These are phyloP conservation scores for Podosphaera xanthii DNA, from an alignment of 2,329 filamentous ascomycete genomes.

Conservation along the genomic window DNA sequence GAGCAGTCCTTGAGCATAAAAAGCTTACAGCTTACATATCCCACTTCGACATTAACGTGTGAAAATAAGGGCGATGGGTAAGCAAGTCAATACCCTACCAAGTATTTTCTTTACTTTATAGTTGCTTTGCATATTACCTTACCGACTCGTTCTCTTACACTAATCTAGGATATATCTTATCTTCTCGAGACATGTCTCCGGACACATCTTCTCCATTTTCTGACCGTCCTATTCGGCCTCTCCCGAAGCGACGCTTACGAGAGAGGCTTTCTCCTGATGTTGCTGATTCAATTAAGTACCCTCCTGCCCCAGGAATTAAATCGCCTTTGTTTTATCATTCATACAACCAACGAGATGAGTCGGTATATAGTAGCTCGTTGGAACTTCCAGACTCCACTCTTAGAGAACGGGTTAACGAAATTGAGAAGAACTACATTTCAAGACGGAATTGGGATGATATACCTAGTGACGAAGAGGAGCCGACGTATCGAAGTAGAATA, in stretches of 20 bases:
- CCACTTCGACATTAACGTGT: too few relatives aligned
- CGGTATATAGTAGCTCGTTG: conserved; percentile 13
- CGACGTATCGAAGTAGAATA: conserved; percentile 16
- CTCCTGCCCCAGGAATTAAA: conserved; percentile 46
- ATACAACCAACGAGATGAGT: conserved; percentile 17
- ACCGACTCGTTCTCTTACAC: too few relatives aligned
- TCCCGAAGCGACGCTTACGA: conserved; percentile 73
- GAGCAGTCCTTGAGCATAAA: too few relatives aligned
- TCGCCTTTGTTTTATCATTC: conserved; percentile 59
- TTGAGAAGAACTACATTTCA: conserved; percentile 17
- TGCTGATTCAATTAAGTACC: conserved; percentile 62
- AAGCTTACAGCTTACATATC: too few relatives aligned
- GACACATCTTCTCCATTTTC: conserved; percentile 69
- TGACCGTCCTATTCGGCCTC: conserved; percentile 75
- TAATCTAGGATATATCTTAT: conserved; percentile 14
- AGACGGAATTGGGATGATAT: conserved; percentile 31
- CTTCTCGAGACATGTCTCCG: conserved; percentile 31
- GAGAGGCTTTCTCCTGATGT: conserved; percentile 71
- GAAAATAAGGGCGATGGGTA: background rate
- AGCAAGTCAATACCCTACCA: background rate
- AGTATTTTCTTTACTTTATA: too few relatives aligned
- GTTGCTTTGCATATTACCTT: too few relatives aligned
- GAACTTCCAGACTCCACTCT: conserved; percentile 14
- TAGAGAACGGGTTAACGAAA: conserved; percentile 13
- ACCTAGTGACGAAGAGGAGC: conserved; percentile 37